These are phyloP conservation scores for Xylariaceae sp. DNA, from an alignment of 2,329 filamentous ascomycete species.

Conservation along the genomic window DNA sequence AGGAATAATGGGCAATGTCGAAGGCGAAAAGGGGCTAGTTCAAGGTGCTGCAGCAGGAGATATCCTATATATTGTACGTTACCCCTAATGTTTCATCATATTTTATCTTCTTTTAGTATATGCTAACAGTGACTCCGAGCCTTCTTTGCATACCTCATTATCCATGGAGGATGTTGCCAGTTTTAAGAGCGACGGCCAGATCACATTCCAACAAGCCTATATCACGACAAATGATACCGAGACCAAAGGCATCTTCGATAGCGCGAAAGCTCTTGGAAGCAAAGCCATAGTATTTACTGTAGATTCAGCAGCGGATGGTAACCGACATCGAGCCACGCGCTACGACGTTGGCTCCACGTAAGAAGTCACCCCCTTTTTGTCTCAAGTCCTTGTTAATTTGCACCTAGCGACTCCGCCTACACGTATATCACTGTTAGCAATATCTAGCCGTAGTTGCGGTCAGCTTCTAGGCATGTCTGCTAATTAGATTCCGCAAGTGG, in stretches of 20 bases:
- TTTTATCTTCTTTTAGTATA: too few relatives aligned
- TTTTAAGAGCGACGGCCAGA: slow-evolving; percentile 27
- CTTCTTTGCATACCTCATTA: slow-evolving; percentile 25
- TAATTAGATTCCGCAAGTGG: slow-evolving; percentile 22
- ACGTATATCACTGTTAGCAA: slow-evolving; percentile 23
- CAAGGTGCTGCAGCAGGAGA: slow-evolving; percentile 43
- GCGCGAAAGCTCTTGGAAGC: slow-evolving; percentile 20
- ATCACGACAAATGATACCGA: slow-evolving; percentile 30
- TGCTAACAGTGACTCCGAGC: not conserved
- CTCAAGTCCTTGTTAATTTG: slow-evolving; percentile 3
- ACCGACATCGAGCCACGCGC: slow-evolving; percentile 29
- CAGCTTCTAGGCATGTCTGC: too few relatives aligned
- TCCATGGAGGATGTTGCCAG: slow-evolving; percentile 31
- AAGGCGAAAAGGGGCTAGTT: slow-evolving; percentile 45
- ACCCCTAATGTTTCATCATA: too few relatives aligned
- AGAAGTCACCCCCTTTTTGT: slow-evolving; percentile 4
- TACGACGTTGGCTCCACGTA: slow-evolving; percentile 29
- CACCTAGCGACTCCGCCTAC: slow-evolving; percentile 22
- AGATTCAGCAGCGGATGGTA: slow-evolving; percentile 31
- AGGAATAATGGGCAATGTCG: slow-evolving; percentile 40
- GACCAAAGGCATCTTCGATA: slow-evolving; percentile 25
- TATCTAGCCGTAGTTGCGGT: too few relatives aligned
- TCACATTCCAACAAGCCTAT: slow-evolving; percentile 36
- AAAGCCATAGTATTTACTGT: slow-evolving; percentile 34
- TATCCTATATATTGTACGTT: slow-evolving; percentile 43